Evolutionary conservation across 371 early-diverging fungal species (phyloP).

Genomic region (Entomophthora muscae): DNA sequence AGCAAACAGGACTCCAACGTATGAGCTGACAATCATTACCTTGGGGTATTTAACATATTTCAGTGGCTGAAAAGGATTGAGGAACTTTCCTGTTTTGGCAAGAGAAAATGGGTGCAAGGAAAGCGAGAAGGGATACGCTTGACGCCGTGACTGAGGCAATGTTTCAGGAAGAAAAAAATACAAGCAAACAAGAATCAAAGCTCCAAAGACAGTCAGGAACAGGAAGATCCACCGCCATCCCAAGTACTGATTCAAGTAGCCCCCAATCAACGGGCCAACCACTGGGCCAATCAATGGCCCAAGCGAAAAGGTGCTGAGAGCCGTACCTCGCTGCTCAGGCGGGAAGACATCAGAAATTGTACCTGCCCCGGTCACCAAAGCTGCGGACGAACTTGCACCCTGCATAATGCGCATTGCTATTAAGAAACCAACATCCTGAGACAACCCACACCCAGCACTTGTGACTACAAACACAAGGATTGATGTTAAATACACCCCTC

Average conservation of each 20-base stretch:
- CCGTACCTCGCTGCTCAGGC: conserved; percentile 24
- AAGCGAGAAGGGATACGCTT: background rate
- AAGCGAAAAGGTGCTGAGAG: conserved; percentile 34
- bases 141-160: conserved; percentile 16
- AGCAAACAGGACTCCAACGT: conserved; percentile 30
- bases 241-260: conserved; percentile 24
- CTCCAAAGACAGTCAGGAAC: conserved; percentile 27
- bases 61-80: conserved; percentile 17
- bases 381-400: conserved; percentile 46
- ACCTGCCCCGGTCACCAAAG: conserved; percentile 52
- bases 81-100: background rate
- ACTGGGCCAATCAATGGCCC: conserved; percentile 36
- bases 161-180: conserved; percentile 50
- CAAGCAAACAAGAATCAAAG: conserved; percentile 15
- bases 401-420: conserved; percentile 43
- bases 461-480: conserved; percentile 30
- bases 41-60: conserved; percentile 21
- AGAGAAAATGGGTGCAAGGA: conserved; percentile 2
- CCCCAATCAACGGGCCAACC: conserved; percentile 24
- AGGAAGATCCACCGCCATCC: conserved; percentile 51
- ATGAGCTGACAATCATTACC: conserved; percentile 24
- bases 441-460: conserved; percentile 39
- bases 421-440: conserved; percentile 26
- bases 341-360: conserved; percentile 32
- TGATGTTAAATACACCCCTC: conserved; percentile 35